Conservation (phyloP, 345 rosid genomes). For the Syzygium oleosum region DNA sequence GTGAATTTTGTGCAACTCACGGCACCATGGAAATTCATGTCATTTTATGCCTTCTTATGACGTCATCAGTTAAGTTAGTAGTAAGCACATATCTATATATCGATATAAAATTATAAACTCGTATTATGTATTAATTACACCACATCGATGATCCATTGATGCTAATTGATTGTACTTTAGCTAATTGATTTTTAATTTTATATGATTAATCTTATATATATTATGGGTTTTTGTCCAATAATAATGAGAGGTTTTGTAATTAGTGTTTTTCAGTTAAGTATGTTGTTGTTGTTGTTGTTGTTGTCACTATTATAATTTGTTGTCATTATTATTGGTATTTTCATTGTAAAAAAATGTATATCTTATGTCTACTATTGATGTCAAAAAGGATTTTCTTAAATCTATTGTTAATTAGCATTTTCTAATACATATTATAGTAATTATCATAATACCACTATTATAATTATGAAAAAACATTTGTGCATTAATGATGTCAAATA, state of each 20-base stretch:
- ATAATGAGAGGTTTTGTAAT: background rate
- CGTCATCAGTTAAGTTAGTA: background rate
- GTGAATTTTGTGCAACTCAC: background rate
- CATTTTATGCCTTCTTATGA: background rate
- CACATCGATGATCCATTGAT: background rate
- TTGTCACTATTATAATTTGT: no score
- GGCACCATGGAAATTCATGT: background rate
- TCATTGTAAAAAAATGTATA: background rate
- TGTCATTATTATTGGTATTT: no score
- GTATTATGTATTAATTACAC: background rate
- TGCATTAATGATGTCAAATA: background rate
- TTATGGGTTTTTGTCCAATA: background rate
- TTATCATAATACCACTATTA: background rate
- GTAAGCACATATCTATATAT: background rate
- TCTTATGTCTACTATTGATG: background rate
- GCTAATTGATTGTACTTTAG: background rate
- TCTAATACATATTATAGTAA: background rate
- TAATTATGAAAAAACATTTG: background rate
- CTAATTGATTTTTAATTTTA: background rate
- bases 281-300: background rate
- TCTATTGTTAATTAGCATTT: background rate
- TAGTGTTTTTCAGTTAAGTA: background rate
- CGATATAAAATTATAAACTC: background rate
- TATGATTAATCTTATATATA: background rate
- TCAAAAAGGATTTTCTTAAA: background rate